Evolutionary conservation across 2,329 filamentous ascomycete genomes (phyloP).

Genomic region (Harringtonia aguacate): DNA sequence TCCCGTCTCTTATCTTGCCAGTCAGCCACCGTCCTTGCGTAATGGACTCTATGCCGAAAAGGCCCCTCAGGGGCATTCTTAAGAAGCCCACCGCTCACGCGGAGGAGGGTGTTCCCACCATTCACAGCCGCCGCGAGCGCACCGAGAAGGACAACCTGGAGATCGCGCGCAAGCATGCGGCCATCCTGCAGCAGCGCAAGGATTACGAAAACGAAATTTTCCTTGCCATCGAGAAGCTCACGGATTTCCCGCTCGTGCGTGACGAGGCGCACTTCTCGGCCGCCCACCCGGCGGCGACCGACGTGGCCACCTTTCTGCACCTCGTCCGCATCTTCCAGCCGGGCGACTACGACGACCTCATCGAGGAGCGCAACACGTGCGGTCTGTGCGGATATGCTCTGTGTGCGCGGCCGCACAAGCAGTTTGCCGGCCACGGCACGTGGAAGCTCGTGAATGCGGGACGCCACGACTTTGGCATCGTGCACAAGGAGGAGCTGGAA

Average conservation of each 20-base stretch:
- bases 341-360: constrained; percentile 77
- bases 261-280: constrained; percentile 25
- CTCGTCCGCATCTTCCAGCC: constrained; percentile 69
- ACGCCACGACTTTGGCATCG: constrained; percentile 51
- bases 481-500: constrained; percentile 62
- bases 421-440: constrained; percentile 44
- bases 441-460: constrained; percentile 53
- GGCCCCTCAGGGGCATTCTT: constrained; percentile 45
- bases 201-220: constrained; percentile 66
- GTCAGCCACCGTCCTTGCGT: too few species aligned
- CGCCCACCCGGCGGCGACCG: constrained; percentile 40
- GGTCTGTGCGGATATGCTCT: constrained; percentile 74
- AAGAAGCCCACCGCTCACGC: constrained; percentile 40
- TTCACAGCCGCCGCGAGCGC: constrained; percentile 20
- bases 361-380: constrained; percentile 80
- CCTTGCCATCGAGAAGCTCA: constrained; percentile 58
- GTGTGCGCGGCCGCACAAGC: constrained; percentile 55
- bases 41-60: too few species aligned
- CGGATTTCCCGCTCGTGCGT: constrained; percentile 40
- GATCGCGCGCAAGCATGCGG: constrained; percentile 72
- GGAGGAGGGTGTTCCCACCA: background rate
- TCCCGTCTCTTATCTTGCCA: too few species aligned
- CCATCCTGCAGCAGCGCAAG: constrained; percentile 72
- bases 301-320: constrained; percentile 54
- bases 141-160: constrained; percentile 34